Evolutionary conservation across 108 stramenopile genomes (phyloP).

Genomic region (Nitzschia sp.): DNA sequence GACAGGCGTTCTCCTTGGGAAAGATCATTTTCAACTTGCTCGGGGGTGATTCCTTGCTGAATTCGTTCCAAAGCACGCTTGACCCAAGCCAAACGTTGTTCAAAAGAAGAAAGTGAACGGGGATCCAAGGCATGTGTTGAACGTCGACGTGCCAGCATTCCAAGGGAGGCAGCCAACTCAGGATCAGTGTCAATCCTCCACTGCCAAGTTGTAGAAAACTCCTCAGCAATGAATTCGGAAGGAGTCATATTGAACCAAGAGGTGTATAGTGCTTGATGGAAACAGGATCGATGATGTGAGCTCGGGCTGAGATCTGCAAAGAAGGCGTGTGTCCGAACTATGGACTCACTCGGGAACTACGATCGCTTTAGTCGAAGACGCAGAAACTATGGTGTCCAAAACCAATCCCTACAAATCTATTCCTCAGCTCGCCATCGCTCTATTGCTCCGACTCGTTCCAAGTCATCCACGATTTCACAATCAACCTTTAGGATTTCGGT

Average conservation of each 20-base stretch:
- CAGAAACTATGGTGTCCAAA: too few species aligned
- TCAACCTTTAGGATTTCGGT: slow-evolving; percentile 29
- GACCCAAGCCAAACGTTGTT: slow-evolving; percentile 43
- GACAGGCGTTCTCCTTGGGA: slow-evolving; percentile 33
- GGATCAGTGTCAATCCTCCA: slow-evolving; percentile 52
- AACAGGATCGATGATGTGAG: too few species aligned
- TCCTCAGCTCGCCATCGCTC: slow-evolving; percentile 35
- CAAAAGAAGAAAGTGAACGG: slow-evolving; percentile 38
- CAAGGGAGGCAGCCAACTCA: slow-evolving; percentile 54
- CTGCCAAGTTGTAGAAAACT: slow-evolving; percentile 41
- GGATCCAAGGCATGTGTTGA: slow-evolving; percentile 58
- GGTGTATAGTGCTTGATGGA: too few species aligned
- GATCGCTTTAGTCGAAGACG: too few species aligned
- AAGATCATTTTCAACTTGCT: slow-evolving; percentile 13
- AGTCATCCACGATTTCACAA: slow-evolving; percentile 15
- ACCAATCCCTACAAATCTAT: too few species aligned
- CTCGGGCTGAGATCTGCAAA: too few species aligned
- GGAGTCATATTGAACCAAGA: slow-evolving; percentile 5
- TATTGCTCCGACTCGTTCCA: slow-evolving; percentile 27
- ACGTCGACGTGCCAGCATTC: slow-evolving; percentile 41
- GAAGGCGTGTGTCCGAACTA: too few species aligned
- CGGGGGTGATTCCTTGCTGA: slow-evolving; percentile 19
- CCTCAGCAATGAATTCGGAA: slow-evolving; percentile 27
- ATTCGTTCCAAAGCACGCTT: slow-evolving; percentile 35
- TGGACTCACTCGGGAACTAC: too few species aligned